phyloP scores from a whole-genome alignment of 768 basidiomycete genomes.

The Phallus indusiatus region DNA sequence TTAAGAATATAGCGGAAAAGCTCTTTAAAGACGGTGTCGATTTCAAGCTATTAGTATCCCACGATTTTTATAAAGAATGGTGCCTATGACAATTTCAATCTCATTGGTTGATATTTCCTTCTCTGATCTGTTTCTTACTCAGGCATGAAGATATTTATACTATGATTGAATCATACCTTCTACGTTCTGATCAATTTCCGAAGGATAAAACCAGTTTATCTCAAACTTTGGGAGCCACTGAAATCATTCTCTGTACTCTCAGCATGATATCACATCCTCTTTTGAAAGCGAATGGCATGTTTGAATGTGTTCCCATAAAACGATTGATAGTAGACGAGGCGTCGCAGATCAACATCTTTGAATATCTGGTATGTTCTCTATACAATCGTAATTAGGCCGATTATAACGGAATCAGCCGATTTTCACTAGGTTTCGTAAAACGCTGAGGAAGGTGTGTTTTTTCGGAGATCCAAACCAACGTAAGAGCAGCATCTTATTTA shows the following conservation, averaged over 20 bases:
- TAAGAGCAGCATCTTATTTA: constrained; percentile 17
- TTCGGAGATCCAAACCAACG: constrained; percentile 48
- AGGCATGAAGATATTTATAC: constrained; percentile 80
- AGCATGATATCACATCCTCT: constrained; percentile 59
- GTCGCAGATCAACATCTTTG: constrained; percentile 39
- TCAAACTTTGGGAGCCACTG: constrained; percentile 28
- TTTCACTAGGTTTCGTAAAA: constrained; percentile 30
- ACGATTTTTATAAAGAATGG: constrained; percentile 60
- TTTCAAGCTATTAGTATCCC: constrained; percentile 66
- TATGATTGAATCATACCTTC: constrained; percentile 37
- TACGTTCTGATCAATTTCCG: constrained; percentile 38
- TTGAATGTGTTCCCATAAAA: constrained; percentile 30
- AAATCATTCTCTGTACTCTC: constrained; percentile 67
- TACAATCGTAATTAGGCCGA: background rate
- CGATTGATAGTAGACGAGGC: constrained; percentile 46
- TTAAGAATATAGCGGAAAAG: constrained; percentile 85
- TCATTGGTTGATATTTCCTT: background rate
- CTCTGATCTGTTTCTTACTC: background rate
- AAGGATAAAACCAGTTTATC: constrained; percentile 22
- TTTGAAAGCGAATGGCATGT: constrained; percentile 25
- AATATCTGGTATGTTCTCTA: constrained; percentile 33
- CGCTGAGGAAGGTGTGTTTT: constrained; percentile 37
- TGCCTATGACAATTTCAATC: constrained; percentile 18
- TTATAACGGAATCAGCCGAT: constrained; percentile 25
- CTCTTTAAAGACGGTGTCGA: constrained; percentile 37